phyloP scores from a whole-genome alignment of 2,329 filamentous ascomycete genomes.

The Stenocarpella maydis region DNA sequence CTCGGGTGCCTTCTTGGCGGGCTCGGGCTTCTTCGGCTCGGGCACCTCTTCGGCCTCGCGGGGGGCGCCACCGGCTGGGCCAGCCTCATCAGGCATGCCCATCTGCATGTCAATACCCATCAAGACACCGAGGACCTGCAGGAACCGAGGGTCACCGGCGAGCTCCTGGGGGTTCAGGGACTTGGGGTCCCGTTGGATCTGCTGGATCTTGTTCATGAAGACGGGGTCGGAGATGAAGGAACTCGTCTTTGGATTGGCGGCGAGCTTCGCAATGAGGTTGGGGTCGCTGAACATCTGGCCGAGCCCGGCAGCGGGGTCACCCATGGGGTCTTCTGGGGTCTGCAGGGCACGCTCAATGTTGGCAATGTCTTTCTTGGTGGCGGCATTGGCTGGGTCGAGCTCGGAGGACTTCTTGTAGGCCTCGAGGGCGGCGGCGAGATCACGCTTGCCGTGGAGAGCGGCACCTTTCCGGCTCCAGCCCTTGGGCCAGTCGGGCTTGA shows the following conservation, averaged over 20 bases:
- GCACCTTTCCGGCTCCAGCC: slow-evolving; percentile 94
- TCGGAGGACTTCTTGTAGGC: slow-evolving; percentile 96
- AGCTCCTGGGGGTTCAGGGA: slow-evolving; percentile 71
- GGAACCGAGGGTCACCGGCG: slow-evolving; percentile 89
- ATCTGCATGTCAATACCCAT: slow-evolving; percentile 94
- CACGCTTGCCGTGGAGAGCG: slow-evolving; percentile 86
- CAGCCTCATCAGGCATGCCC: slow-evolving; percentile 46
- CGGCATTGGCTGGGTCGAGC: slow-evolving; percentile 88
- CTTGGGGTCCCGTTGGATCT: slow-evolving; percentile 81
- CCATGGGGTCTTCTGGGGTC: slow-evolving; percentile 41
- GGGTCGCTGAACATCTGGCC: slow-evolving; percentile 95
- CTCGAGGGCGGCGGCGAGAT: slow-evolving; percentile 84
- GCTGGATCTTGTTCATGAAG: slow-evolving; percentile 91
- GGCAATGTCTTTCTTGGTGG: slow-evolving; percentile 87
- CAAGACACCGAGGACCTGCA: slow-evolving; percentile 92
- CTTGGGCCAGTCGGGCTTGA: slow-evolving; percentile 98
- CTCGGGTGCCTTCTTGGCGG: slow-evolving; percentile 65
- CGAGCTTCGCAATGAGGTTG: slow-evolving; percentile 87
- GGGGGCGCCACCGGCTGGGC: slow-evolving; percentile 43
- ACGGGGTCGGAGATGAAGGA: slow-evolving; percentile 78
- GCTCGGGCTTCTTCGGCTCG: slow-evolving; percentile 60
- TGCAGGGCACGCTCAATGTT: slow-evolving; percentile 90
- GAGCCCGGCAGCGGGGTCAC: slow-evolving; percentile 78
- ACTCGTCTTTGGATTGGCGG: slow-evolving; percentile 92
- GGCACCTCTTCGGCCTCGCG: slow-evolving; percentile 79